Evolutionary conservation across 306 rosid genomes (phyloP), one percentile per base, ranked within the genome.

Genomic region (Myrica gale): DNA sequence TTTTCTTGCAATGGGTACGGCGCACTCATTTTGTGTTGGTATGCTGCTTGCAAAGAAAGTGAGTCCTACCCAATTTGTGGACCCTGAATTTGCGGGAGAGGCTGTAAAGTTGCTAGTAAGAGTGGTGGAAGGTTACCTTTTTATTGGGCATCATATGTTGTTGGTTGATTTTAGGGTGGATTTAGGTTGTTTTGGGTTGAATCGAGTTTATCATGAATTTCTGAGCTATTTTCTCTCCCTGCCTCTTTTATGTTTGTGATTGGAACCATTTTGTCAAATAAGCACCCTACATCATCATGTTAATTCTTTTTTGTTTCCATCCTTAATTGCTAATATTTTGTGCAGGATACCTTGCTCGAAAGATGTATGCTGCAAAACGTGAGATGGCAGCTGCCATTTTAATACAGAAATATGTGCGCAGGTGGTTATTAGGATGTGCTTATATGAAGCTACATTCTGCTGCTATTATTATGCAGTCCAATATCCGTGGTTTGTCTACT

Each of bases 291-390:
- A 2, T 44, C 50, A n/a, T 43, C 68, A 68, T 15, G 69, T 19
- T 48, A 69, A 52, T 76, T 70, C 12, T 50, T 50, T 76, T 50
- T 81, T 37, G 39, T 41, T 68, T 68, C 83, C 20, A 55, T 68
- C 54, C 44, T 74, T 80, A 70, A 74, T 63, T 8, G 68, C 65
- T 76, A 71, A 68, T 72, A 23, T 83, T 73, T 32, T 53, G 37
- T 83, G 72, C 74, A 95, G 99, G 99, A 65, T 88, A 84, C 81
- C 87, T 89, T 74, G 89, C 88, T 42, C 85, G 93, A 56, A 89
- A 72, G 83, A 71, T 87, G 56, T 95, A 87, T 86, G 81, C 81
- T 65, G 81, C 75, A 80, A 92, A 88, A 76, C 87, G 87, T 78
- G 92, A 92, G 88, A 78, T 86, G 67, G 83, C 83, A 15, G 97